Evolutionary conservation across 495 filamentous ascomycete genomes (phyloP), one percentile per base, ranked within the genome.

Genomic region (Penicillium crystallinum): DNA sequence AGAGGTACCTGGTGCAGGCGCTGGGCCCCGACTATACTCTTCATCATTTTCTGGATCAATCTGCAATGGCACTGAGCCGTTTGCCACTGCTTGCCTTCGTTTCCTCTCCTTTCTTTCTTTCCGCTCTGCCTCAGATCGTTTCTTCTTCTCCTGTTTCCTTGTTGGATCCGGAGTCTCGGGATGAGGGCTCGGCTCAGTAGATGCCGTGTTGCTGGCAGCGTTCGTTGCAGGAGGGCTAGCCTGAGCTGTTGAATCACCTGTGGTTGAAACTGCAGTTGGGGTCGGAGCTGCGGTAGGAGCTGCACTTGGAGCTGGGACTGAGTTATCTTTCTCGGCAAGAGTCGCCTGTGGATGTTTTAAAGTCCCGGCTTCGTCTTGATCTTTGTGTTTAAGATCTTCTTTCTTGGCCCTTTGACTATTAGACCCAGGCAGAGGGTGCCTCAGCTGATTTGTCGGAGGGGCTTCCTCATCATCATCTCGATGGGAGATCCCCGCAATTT

Each of bases 61-160:
- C 66, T 95, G 90, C 63, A 91, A 77, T 3, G 90, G 91, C 33
- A 91, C 80, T 17, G 79, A 75, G 6, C 90, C 91, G 64, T 90
- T 93, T 36, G 87, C 88, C 51, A 91, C 85, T 18, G 90, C 90
- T 55, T 85, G 81, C 59, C 78, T 82, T 36, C 88, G 77, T 54
- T 85, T 90, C 65, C 86, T 85, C 65, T 95, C 90, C 64, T 90
- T 91, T 34, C 91, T 77, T 43, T 91, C 89, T 61, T 89, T 90
- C 19, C 90, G 73, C 64, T 95, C 91, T 42, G 87, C 89, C 62
- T 96, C 91, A 7, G 86, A 91, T 49, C 86, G 82, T 73, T 91
- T 92, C 68, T 95, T 95, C 75, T 92, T 95, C 64, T 95, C 90
- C 61, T 87, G 90, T 64, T 91, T 95, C 46, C 80, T 80, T 19